phyloP scores from a whole-genome alignment of 2,329 filamentous ascomycete species.

The Apiospora malaysiana region DNA sequence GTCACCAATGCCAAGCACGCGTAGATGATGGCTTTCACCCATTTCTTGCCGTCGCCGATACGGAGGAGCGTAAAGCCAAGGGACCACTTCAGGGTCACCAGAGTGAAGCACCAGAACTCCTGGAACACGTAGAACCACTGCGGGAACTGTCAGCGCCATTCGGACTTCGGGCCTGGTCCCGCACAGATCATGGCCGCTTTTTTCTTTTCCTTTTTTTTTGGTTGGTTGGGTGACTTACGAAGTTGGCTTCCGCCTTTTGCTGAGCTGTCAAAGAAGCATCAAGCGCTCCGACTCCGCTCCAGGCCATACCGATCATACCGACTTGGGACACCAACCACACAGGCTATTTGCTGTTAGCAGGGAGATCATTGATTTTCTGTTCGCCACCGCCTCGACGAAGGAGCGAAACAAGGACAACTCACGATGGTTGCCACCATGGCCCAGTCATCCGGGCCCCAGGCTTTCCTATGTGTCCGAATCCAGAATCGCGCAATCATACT shows the following conservation, averaged over 20 bases:
- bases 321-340: slow-evolving; percentile 5
- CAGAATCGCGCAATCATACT: neutral
- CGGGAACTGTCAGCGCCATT: neutral
- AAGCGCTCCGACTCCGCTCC: neutral
- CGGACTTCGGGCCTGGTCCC: neutral
- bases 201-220: too few species aligned
- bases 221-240: neutral
- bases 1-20: neutral
- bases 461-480: neutral
- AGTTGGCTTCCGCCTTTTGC: neutral
- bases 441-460: slow-evolving; percentile 10
- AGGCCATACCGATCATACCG: slow-evolving; percentile 1
- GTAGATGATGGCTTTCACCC: slow-evolving; percentile 2
- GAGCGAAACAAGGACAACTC: neutral
- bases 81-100: neutral
- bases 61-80: slow-evolving; percentile 2
- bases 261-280: neutral
- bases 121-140: slow-evolving; percentile 13
- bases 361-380: neutral
- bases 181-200: neutral
- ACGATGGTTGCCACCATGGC: slow-evolving; percentile 9
- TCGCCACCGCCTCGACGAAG: neutral
- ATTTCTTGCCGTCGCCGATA: neutral
- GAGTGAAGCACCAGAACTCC: slow-evolving; percentile 16
- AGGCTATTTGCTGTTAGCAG: neutral